These are phyloP conservation scores for Delitschia confertaspora DNA, from an alignment of 495 filamentous ascomycete genomes.

Conservation along the genomic window DNA sequence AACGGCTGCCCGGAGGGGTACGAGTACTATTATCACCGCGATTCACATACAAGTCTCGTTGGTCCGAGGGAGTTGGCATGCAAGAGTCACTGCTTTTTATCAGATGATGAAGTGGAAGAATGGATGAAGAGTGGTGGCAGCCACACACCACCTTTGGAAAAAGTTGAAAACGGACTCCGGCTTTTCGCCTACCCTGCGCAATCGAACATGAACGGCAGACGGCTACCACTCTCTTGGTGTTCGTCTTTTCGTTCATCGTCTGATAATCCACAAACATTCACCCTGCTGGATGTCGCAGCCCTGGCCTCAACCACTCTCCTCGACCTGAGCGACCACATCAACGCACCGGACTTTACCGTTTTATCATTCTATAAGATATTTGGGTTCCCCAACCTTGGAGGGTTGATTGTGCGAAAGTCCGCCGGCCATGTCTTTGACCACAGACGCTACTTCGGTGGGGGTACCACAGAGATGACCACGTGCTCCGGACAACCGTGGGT, in stretches of 20 bases:
- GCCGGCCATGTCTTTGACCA: conserved; percentile 54
- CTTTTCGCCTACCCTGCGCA: conserved; percentile 73
- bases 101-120: conserved; percentile 54
- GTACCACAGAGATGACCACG: conserved; percentile 51
- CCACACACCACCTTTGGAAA: not conserved
- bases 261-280: conserved; percentile 40
- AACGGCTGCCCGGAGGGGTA: conserved; percentile 48
- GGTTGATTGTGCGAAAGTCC: conserved; percentile 54
- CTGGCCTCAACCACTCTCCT: conserved; percentile 58
- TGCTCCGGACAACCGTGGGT: conserved; percentile 54
- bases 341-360: conserved; percentile 62
- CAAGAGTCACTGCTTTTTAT: conserved; percentile 51
- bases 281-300: conserved; percentile 65
- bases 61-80: conserved; percentile 56
- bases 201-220: conserved; percentile 68
- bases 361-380: conserved; percentile 78
- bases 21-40: conserved; percentile 67
- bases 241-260: not conserved
- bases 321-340: conserved; percentile 49
- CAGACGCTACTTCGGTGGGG: conserved; percentile 67
- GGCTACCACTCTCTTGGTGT: conserved; percentile 55
- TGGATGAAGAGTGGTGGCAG: conserved; percentile 50
- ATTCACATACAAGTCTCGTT: conserved; percentile 66
- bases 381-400: conserved; percentile 69
- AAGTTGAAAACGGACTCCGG: conserved; percentile 7